These are phyloP conservation scores for Westerdykella ornata DNA, from an alignment of 2,329 filamentous ascomycete species.

Conservation along the genomic window DNA sequence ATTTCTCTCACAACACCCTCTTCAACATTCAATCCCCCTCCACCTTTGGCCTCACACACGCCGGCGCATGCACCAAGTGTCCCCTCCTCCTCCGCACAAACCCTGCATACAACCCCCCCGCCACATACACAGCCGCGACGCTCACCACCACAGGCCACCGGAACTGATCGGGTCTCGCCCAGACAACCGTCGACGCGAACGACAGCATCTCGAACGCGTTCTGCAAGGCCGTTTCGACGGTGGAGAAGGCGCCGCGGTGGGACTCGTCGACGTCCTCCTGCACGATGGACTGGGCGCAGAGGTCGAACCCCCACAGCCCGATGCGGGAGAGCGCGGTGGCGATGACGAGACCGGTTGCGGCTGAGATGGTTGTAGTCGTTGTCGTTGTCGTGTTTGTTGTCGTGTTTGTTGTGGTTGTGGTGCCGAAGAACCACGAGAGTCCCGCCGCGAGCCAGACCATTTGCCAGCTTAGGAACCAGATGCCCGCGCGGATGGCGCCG, in stretches of 20 bases:
- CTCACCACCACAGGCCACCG: conserved; percentile 56
- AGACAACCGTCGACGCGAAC: conserved; percentile 60
- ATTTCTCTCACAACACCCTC: too few species aligned
- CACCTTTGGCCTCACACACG: conserved; percentile 16
- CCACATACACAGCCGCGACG: conserved; percentile 46
- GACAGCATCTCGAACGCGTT: conserved; percentile 64
- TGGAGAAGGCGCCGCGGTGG: conserved; percentile 59
- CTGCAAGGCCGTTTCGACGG: conserved; percentile 61
- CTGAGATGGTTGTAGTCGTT: conserved; percentile 4
- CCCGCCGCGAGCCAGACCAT: conserved; percentile 47
- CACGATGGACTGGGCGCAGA: conserved; percentile 42
- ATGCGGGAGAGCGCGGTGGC: conserved; percentile 39
- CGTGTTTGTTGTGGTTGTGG: background rate
- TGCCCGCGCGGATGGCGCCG: conserved; percentile 53
- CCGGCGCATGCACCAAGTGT: conserved; percentile 50
- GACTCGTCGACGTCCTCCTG: conserved; percentile 40
- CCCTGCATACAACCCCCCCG: conserved; percentile 48
- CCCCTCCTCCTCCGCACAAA: conserved; percentile 55
- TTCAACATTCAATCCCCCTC: too few species aligned
- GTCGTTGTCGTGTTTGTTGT: background rate
- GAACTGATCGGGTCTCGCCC: conserved; percentile 58
- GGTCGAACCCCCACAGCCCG: conserved; percentile 46
- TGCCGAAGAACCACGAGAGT: conserved; percentile 22
- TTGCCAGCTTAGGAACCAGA: conserved; percentile 67
- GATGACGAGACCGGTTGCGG: conserved; percentile 29